phyloP scores from a whole-genome alignment of 371 early-diverging fungal genomes.

The Rhizopus arrhizus region DNA sequence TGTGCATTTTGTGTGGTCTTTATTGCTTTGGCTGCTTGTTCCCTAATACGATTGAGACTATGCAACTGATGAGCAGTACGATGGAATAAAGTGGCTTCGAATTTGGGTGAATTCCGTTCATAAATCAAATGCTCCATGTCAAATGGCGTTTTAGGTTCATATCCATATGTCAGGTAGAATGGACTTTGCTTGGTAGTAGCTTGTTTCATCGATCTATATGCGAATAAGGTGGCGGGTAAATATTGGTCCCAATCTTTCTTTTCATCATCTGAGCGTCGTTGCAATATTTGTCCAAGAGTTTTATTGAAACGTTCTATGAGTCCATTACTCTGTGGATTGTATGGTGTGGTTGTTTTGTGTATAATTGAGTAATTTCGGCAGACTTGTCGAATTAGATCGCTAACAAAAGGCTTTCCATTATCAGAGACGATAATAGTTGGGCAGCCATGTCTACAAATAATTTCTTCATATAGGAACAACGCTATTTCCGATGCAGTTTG shows the following conservation, averaged over 20 bases:
- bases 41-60: no score
- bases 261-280: not conserved
- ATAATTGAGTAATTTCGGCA: not conserved
- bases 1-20: no score
- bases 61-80: no score
- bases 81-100: no score
- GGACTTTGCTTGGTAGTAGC: slow-evolving; percentile 8
- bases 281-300: not conserved
- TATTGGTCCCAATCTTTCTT: slow-evolving; percentile 3
- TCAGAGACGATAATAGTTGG: not conserved
- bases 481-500: not conserved
- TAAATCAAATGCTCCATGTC: not conserved
- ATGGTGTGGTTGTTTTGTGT: not conserved
- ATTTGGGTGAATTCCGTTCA: not conserved
- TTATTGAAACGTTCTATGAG: not conserved
- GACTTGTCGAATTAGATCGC: not conserved
- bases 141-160: slow-evolving; percentile 1
- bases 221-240: not conserved
- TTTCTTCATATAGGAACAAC: not conserved
- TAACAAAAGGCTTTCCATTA: not conserved
- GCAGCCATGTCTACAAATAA: not conserved
- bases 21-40: no score
- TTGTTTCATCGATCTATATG: slow-evolving; percentile 1
- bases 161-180: slow-evolving; percentile 2
- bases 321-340: slow-evolving; percentile 3